Conservation (phyloP, 371 early-diverging fungal species). For the Capillidium heterosporum region DNA sequence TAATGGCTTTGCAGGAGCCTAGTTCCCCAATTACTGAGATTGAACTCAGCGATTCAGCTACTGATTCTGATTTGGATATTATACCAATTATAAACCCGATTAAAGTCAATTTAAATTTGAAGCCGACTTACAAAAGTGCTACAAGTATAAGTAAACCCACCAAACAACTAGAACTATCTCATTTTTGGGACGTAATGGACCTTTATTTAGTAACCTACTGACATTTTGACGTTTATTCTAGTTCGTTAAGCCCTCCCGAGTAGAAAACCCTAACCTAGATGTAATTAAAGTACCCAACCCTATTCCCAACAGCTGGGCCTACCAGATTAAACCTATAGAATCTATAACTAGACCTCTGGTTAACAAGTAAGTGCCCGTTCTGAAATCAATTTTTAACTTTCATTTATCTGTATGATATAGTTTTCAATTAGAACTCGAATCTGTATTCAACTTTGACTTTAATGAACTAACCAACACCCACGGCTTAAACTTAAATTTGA, state of each 20-base stretch:
- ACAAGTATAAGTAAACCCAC: background rate
- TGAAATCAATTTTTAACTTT: too few species aligned
- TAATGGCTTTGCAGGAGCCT: too few species aligned
- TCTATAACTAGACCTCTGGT: background rate
- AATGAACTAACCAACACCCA: background rate
- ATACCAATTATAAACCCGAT: too few species aligned
- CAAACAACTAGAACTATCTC: background rate
- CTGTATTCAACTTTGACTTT: background rate
- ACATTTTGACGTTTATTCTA: background rate
- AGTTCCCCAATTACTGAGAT: too few species aligned
- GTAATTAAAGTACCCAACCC: conserved; percentile 8
- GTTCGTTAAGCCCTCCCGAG: background rate
- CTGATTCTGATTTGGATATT: too few species aligned
- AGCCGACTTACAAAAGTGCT: too few species aligned
- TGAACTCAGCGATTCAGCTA: too few species aligned
- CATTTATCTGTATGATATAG: too few species aligned
- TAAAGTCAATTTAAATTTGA: too few species aligned
- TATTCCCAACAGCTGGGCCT: conserved; percentile 11
- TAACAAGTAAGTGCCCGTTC: background rate
- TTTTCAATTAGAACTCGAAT: background rate
- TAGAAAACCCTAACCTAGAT: background rate
- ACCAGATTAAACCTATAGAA: conserved; percentile 1
- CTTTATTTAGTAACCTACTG: too few species aligned
- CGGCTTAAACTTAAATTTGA: conserved; percentile 7
- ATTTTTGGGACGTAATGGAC: conserved; percentile 1